Evolutionary conservation across 495 filamentous ascomycete genomes (phyloP), one percentile per base, ranked within the genome.

Genomic region (Aspergillus wentii): DNA sequence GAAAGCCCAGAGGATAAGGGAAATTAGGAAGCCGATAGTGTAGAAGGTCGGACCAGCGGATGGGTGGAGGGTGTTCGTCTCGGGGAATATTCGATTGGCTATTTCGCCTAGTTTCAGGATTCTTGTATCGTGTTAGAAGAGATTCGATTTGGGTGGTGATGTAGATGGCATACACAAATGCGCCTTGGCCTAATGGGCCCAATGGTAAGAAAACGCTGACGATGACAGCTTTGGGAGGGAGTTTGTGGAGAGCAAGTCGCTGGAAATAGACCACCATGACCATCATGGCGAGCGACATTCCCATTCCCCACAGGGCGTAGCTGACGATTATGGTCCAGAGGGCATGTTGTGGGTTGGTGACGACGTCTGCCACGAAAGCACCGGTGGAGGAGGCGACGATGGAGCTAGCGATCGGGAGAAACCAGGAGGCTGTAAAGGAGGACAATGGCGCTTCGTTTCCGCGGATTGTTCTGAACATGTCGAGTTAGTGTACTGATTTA

Each of bases 141-240:
- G 13, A 5, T n/a, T n/a, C n/a, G 7, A 17, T 20, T 33, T 18
- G 4, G 6, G 27, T 5, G 27, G 27, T 17, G 15, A 30, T 5
- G 23, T 11, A 20, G 1, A 16, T 7, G 10, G 41, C 38, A 25
- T 37, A 62, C 59, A 54, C 73, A 31, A 69, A 83, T 19, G 74
- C 75, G 21, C 75, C 76, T 46, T 76, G 71, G 0, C 76, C 77
- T 0, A 83, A 41, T 1, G 77, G 79, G 0, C 80, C 79, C 0
- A 82, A 42, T 1, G 80, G 80, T 5, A 85, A 61, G 45, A 83
- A 81, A 0, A 76, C 67, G n/a, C 67, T 74, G 11, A 80, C 78
- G 31, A 83, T 80, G 30, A 77, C 65, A 29, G 77, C 78, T 8
- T 69, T 67, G 0, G 74, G 66, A 0, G 75, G 79, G 11, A 80